These are phyloP conservation scores for Chloris gayana DNA, from an alignment of 176 grass and related monocot genomes.

Conservation along the genomic window DNA sequence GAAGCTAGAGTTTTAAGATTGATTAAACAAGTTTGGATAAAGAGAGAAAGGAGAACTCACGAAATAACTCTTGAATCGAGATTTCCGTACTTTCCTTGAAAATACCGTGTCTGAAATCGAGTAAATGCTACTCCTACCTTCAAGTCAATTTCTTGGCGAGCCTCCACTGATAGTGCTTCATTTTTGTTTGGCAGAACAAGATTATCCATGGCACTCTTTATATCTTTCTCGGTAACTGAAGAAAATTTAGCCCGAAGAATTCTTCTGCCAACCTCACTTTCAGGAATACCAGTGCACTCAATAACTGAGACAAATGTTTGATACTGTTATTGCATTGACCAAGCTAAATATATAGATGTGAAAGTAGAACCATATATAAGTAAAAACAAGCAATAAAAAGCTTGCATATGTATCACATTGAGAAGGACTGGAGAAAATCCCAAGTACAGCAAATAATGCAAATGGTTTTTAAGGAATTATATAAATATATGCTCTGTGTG, in stretches of 20 bases:
- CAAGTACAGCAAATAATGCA: constrained; percentile 14
- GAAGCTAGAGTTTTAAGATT: background rate
- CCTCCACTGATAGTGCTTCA: constrained; percentile 85
- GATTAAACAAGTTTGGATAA: constrained; percentile 35
- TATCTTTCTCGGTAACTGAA: constrained; percentile 90
- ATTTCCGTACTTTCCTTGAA: constrained; percentile 98
- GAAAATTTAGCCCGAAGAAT: constrained; percentile 93
- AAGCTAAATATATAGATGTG: constrained; percentile 4
- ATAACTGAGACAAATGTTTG: constrained; percentile 65
- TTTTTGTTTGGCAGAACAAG: constrained; percentile 88
- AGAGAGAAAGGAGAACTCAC: constrained; percentile 67
- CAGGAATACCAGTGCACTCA: constrained; percentile 78
- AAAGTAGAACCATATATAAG: background rate
- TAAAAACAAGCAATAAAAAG: constrained; percentile 20
- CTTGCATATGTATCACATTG: constrained; percentile 5
- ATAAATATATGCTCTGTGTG: background rate
- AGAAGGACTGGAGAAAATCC: constrained; percentile 23
- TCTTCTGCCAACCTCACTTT: constrained; percentile 75
- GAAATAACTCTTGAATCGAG: constrained; percentile 99
- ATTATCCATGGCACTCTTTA: constrained; percentile 79
- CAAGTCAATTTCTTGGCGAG: constrained; percentile 97
- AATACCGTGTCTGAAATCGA: constrained; percentile 94
- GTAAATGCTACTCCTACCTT: constrained; percentile 99
- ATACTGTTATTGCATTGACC: constrained; percentile 10
- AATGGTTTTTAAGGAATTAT: background rate